Base-by-base conservation (phyloP, 441 rosid genomes). In the Populus trichocarpa region DNA sequence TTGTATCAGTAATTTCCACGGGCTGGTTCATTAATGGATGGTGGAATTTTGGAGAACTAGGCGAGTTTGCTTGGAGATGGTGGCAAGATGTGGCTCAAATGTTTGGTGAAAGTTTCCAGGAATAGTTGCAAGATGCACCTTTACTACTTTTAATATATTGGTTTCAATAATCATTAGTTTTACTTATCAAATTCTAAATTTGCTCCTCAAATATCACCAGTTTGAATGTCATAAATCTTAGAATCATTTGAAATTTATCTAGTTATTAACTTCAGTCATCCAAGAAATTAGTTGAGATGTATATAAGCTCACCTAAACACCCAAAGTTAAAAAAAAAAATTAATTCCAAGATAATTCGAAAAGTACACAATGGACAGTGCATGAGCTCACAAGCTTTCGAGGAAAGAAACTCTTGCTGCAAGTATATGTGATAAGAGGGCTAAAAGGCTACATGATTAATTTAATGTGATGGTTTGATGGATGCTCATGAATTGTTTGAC, bases 401-500 rank as follows among this genome's bases (percentile, higher is more conserved):
- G 97, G 91, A 93, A 84, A 79, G 98, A 90, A 65, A 85, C 90
- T 8, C 88, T 95, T 18, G 83, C 87, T 18, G 83, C 87, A 57
- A 91, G 94, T 67, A 93, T 93, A 97, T 95, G 98, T 74, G 97
- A 93, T 73, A 95, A 95, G 84, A 91, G 98, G 79, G 95, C 98
- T 75, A 87, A 97, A 85, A 91, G 91, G 97, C 79, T 95, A 10
- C 94, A 95, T 81, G 97, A 95, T 84, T 97, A 95, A 82, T 95
- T 93, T 82, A 95, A 93, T 84, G 98, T 95, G 38, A 95, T 32
- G 33, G 33, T 32, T 32, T 32, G 33, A 32, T 32, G 33, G 33
- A 32, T 32, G 33, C 33, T 3, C 5, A 4, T 32, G 2, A 4
- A 32, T 32, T 32, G 33, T 4, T 32, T 32, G 33, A 32, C 6